Conservation (phyloP, 2,329 filamentous ascomycete genomes). For the Claviceps sp. region DNA sequence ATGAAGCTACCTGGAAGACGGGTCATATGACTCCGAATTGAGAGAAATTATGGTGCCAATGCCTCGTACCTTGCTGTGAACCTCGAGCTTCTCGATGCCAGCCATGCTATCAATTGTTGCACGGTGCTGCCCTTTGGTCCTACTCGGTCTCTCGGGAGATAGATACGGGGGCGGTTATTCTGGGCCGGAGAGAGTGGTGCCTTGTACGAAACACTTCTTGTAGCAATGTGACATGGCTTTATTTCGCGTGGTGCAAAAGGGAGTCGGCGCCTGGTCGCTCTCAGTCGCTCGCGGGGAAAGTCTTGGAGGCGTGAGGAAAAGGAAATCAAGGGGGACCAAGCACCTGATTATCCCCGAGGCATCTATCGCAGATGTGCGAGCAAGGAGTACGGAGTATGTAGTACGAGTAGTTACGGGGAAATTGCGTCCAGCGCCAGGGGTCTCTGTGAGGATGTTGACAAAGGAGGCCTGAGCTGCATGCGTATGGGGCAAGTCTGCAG, state of each 20-base stretch:
- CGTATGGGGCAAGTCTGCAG: background rate
- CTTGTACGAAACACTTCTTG: background rate
- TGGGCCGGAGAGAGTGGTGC: background rate
- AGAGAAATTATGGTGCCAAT: background rate
- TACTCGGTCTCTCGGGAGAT: background rate
- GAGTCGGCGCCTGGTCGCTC: background rate
- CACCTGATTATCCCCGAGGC: constrained; percentile 1
- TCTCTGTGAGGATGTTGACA: background rate
- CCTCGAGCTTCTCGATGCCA: constrained; percentile 90
- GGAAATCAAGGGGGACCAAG: background rate
- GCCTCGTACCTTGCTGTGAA: constrained; percentile 74
- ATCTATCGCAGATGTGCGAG: background rate
- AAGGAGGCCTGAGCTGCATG: background rate
- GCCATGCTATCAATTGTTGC: constrained; percentile 45
- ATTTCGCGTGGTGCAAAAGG: background rate
- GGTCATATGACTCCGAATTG: background rate
- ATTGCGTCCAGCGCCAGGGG: too few species aligned
- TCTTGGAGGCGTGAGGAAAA: background rate
- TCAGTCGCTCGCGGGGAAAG: background rate
- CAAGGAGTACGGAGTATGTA: background rate
- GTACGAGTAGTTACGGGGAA: background rate
- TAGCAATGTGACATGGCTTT: background rate
- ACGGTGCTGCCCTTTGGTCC: background rate
- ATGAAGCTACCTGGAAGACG: background rate
- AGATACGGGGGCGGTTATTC: background rate